A percentile compares a stretch with the other conserved stretches of the same genome.
Evolutionary conservation across 345 rosid species (phyloP).

Genomic region (Murraya koenigii): DNA sequence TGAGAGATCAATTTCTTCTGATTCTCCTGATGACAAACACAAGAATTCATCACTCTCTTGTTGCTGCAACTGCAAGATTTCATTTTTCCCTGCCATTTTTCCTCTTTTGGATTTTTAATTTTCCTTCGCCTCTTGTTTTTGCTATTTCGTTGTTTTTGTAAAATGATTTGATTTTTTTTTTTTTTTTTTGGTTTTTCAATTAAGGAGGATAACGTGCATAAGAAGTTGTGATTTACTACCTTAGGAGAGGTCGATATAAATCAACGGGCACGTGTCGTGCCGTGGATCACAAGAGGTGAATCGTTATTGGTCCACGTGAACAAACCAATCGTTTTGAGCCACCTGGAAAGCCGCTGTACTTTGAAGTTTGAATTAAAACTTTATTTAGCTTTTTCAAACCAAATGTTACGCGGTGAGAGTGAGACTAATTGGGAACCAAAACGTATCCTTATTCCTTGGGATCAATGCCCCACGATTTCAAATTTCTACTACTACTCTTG

Average conservation of each 20-base stretch:
- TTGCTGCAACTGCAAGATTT: not conserved
- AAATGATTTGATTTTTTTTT: not conserved
- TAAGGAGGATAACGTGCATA: not conserved
- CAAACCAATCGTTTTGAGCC: not conserved
- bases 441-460: too few relatives aligned
- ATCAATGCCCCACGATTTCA: too few relatives aligned
- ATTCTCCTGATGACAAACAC: not conserved
- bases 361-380: not conserved
- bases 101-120: not conserved
- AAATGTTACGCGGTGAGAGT: too few relatives aligned
- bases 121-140: not conserved
- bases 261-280: not conserved
- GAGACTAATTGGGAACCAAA: too few relatives aligned
- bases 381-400: too few relatives aligned
- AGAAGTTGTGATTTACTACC: not conserved
- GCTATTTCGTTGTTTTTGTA: too few relatives aligned
- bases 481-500: too few relatives aligned
- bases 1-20: conserved; percentile 18
- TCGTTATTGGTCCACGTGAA: not conserved
- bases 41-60: conserved; percentile 15
- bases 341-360: not conserved
- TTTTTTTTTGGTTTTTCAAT: rapidly evolving
- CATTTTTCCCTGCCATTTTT: not conserved
- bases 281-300: not conserved
- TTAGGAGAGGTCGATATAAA: not conserved